Base-by-base conservation (phyloP, 768 basidiomycete species). In the Psilocybe cyanescens region DNA sequence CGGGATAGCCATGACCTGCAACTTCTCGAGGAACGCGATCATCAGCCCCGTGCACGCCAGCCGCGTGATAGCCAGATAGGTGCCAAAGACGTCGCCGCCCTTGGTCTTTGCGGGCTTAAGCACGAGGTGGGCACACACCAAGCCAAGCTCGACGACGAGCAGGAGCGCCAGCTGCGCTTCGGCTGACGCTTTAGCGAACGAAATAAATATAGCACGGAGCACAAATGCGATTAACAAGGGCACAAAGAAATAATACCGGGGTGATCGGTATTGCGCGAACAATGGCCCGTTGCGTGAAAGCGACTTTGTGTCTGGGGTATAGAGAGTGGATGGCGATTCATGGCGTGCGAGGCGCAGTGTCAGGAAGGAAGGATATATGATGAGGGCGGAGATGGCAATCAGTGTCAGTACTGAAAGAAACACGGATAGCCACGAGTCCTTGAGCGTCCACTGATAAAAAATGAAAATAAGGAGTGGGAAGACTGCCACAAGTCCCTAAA, bases 381-480 rank as follows among this genome's bases (percentile, higher is more conserved):
- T 76, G 60, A 81, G 68, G 8, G 77, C 74, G 33, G 82, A 48
- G 33, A 91, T 74, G 49, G 73, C 75, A 49, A 91, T 67, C 71
- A 95, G 77, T 9, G 83, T 73, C 60, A 96, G 68, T 61, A 90
- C 89, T 2, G 95, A 91, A 44, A 98, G 80, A 37, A 97, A 78
- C 66, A 88, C 82, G 0, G 94, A 84, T 2, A 97, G 80, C 89
- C 93, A 94, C 0, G 95, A 95, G 74, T 98, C 95, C 60, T 85
- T 78, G 63, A 95, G 79, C 0, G 91, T 92, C 93, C 95, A 98
- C 73, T 98, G 95, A 73, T 90, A 95, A 69, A 97, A 84, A 7
- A 86, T 79, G 66, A 97, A 93, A 63, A 91, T 84, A 63, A 87
- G 74, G 60, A 94, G 76, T 8, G 96, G 96, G 53, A 85, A 78